A percentile compares a stretch with the other conserved stretches of the same genome.
phyloP scores from a whole-genome alignment of 176 grass and related monocot genomes.

The Zizania latifolia region DNA sequence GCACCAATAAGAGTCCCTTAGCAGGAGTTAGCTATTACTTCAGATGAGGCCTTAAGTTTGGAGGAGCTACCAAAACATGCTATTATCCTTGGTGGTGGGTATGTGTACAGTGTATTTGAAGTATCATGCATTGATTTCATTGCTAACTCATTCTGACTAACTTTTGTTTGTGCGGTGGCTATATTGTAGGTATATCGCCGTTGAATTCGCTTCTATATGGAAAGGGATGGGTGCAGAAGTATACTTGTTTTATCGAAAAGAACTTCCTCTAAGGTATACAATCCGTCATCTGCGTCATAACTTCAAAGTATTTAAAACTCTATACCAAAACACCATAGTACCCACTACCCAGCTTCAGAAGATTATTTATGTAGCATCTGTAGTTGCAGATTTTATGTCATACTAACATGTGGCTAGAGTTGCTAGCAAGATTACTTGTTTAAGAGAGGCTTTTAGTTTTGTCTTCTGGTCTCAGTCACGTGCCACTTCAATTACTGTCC shows the following conservation, averaged over 20 bases:
- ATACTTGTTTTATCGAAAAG: constrained; percentile 81
- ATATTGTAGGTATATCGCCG: constrained; percentile 79
- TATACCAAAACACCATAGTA: neutral
- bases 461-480: neutral
- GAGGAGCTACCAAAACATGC: constrained; percentile 81
- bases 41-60: constrained; percentile 96
- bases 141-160: neutral
- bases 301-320: neutral
- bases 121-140: neutral
- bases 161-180: neutral
- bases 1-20: neutral
- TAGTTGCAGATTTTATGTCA: neutral
- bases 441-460: neutral
- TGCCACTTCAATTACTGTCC: neutral
- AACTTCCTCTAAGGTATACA: constrained; percentile 82
- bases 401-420: neutral
- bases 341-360: neutral
- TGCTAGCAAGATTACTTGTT: neutral
- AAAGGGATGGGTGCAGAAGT: constrained; percentile 82
- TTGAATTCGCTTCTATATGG: constrained; percentile 99
- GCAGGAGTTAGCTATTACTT: constrained; percentile 94
- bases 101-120: constrained; percentile 16
- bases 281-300: neutral
- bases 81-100: constrained; percentile 91
- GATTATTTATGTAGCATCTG: neutral